Conservation (phyloP, 768 basidiomycete species). For the Leccinum longicurvipes region DNA sequence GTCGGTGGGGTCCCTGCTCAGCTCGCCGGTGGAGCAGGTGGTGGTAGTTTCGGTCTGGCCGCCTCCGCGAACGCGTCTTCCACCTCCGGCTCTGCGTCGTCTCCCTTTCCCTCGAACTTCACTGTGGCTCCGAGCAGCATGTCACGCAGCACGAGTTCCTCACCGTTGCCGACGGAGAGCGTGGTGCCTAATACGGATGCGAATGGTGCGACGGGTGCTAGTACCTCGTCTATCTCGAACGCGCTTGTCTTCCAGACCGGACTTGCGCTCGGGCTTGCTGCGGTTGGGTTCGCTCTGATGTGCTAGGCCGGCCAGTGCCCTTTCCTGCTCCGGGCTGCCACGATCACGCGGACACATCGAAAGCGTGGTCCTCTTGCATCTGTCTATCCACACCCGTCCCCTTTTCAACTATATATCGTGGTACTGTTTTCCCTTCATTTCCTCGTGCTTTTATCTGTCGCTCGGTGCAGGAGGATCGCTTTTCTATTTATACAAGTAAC, state of each 20-base stretch:
- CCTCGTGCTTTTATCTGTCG: background rate
- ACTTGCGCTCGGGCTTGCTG: slow-evolving; percentile 19
- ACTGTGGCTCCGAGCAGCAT: background rate
- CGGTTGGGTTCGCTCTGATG: slow-evolving; percentile 14
- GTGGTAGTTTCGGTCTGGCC: slow-evolving; percentile 9
- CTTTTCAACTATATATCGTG: background rate
- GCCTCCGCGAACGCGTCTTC: slow-evolving; percentile 2
- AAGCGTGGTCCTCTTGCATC: background rate
- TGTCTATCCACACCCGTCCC: background rate
- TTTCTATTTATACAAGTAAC: background rate
- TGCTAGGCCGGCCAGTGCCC: slow-evolving; percentile 8
- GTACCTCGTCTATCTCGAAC: background rate
- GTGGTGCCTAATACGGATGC: background rate
- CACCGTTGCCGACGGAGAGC: background rate
- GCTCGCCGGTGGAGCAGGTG: slow-evolving; percentile 5
- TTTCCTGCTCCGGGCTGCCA: background rate
- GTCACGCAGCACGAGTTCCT: background rate
- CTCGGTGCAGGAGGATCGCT: background rate
- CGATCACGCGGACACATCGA: background rate
- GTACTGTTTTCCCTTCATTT: background rate
- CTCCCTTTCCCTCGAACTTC: background rate
- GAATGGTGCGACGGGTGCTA: slow-evolving; percentile 7
- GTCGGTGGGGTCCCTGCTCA: slow-evolving; percentile 39
- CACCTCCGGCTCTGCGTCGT: background rate
- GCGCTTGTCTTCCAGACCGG: slow-evolving; percentile 13